Percentiles rank a stretch among this genome's conserved stretches.
phyloP scores from a whole-genome alignment of 208 protist species.

The Leishmania tarentolae region DNA sequence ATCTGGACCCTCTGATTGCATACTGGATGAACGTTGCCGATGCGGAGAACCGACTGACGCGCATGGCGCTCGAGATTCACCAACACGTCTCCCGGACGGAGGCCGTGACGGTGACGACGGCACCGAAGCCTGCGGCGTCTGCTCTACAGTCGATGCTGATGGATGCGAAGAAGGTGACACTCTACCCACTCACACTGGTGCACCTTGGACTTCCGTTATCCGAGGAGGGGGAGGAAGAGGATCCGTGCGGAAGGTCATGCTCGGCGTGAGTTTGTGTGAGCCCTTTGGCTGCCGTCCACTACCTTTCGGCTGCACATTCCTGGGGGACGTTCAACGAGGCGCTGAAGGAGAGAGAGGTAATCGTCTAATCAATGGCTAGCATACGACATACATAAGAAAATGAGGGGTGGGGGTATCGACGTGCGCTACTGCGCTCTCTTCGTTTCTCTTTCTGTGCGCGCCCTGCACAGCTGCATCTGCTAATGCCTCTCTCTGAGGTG shows the following conservation, averaged over 20 bases:
- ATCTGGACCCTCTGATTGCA: constrained; percentile 72
- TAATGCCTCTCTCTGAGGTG: background rate
- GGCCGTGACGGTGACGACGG: constrained; percentile 37
- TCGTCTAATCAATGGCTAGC: background rate
- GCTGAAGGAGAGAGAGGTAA: too few species aligned
- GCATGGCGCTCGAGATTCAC: constrained; percentile 69
- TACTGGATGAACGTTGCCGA: constrained; percentile 66
- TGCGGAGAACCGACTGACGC: constrained; percentile 53
- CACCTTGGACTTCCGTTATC: constrained; percentile 54
- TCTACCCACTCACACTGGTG: constrained; percentile 58
- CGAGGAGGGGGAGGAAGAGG: constrained; percentile 13
- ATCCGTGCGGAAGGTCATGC: background rate
- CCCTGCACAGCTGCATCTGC: background rate
- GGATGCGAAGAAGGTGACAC: constrained; percentile 31
- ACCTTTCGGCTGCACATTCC: background rate
- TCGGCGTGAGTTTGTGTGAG: background rate
- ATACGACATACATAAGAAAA: background rate
- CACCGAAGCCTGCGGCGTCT: constrained; percentile 3
- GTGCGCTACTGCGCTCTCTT: background rate
- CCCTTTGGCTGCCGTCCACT: too few species aligned
- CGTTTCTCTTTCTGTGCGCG: background rate
- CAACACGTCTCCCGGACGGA: constrained; percentile 57
- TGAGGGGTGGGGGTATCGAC: background rate
- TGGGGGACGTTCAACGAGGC: background rate
- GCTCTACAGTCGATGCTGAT: constrained; percentile 24